These are phyloP conservation scores for Mycena alexandri DNA, from an alignment of 768 basidiomycete genomes.

Conservation along the genomic window DNA sequence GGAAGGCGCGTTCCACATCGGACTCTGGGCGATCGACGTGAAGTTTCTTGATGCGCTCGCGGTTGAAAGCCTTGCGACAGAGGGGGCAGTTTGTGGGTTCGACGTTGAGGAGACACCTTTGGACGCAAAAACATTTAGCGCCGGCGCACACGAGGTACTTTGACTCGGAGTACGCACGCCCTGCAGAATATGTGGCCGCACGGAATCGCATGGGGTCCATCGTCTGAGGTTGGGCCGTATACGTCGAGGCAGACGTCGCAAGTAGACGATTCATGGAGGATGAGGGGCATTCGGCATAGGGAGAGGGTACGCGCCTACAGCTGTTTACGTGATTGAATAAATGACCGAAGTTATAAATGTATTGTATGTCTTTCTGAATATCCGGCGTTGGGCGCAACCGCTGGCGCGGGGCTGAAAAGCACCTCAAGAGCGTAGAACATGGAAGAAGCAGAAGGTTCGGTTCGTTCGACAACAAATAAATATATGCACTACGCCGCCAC, in stretches of 20 bases:
- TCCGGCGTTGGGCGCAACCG: constrained; percentile 45
- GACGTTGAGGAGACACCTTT: constrained; percentile 68
- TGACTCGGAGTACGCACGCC: constrained; percentile 57
- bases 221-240: constrained; percentile 64
- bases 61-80: constrained; percentile 71
- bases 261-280: constrained; percentile 76
- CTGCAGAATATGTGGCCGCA: constrained; percentile 86
- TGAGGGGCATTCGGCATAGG: constrained; percentile 55
- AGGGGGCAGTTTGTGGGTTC: constrained; percentile 71
- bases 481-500: constrained; percentile 46
- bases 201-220: constrained; percentile 76
- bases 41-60: constrained; percentile 73
- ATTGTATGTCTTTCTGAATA: not conserved
- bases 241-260: constrained; percentile 84
- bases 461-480: constrained; percentile 87
- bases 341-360: not conserved
- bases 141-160: constrained; percentile 25
- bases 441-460: constrained; percentile 91
- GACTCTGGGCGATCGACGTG: constrained; percentile 67
- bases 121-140: constrained; percentile 9
- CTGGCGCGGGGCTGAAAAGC: constrained; percentile 82
- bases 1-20: constrained; percentile 52
- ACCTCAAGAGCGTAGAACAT: constrained; percentile 64
- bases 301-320: too few species aligned
- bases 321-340: too few species aligned